These are phyloP conservation scores for Fusarium cyanostomum DNA, from an alignment of 2,329 filamentous ascomycete species.

Conservation along the genomic window DNA sequence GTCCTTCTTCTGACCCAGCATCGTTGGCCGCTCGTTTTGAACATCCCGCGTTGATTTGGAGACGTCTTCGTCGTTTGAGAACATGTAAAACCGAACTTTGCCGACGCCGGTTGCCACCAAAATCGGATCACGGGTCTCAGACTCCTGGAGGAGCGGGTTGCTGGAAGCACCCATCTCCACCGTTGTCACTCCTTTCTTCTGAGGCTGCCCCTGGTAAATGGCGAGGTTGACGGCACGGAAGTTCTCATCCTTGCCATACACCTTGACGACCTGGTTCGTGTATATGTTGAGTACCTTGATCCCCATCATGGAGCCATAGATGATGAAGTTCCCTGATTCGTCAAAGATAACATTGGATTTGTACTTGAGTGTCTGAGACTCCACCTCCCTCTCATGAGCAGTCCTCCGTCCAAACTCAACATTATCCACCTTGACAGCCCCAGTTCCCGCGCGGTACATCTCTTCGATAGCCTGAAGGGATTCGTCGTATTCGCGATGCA, in stretches of 20 bases:
- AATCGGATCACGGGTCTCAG: conserved; percentile 90
- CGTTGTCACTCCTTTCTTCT: conserved; percentile 92
- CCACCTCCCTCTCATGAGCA: conserved; percentile 86
- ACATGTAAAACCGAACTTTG: conserved; percentile 97
- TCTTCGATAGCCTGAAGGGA: conserved; percentile 88
- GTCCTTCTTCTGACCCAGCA: conserved; percentile 66
- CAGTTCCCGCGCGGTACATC: conserved; percentile 95
- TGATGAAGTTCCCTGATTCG: conserved; percentile 92
- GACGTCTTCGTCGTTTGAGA: conserved; percentile 87
- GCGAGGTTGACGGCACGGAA: conserved; percentile 84
- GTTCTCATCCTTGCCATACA: conserved; percentile 90
- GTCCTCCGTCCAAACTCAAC: conserved; percentile 92
- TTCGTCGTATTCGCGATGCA: conserved; percentile 94
- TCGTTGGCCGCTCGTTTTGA: conserved; percentile 90
- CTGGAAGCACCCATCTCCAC: conserved; percentile 96
- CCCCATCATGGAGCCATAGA: conserved; percentile 92
- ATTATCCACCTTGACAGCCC: conserved; percentile 81
- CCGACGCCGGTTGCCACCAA: conserved; percentile 83
- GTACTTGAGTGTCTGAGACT: conserved; percentile 71
- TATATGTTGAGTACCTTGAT: conserved; percentile 96
- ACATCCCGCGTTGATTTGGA: conserved; percentile 88
- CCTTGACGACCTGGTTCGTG: conserved; percentile 89
- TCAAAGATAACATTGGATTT: conserved; percentile 93
- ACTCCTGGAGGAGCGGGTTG: conserved; percentile 92
- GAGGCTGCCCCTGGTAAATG: conserved; percentile 93